Evolutionary conservation across 352 stramenopile species (phyloP).

Genomic region (Pythium rhizo-oryzae): DNA sequence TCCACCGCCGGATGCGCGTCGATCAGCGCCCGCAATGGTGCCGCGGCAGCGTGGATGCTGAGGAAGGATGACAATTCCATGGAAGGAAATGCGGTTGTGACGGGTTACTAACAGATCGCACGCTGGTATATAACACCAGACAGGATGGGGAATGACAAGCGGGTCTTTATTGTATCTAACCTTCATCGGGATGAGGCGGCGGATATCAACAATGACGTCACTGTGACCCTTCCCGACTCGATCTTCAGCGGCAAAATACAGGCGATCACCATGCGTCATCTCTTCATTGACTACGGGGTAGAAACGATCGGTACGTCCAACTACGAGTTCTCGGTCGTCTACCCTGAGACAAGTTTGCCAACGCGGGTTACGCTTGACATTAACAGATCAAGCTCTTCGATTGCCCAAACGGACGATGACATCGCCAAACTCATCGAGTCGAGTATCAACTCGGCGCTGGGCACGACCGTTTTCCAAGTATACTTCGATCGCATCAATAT

Average conservation of each 20-base stretch:
- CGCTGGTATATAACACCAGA: no score
- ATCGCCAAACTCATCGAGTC: background rate
- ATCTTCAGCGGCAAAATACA: conserved; percentile 6
- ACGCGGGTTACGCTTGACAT: background rate
- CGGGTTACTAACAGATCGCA: no score
- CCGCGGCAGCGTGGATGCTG: no score
- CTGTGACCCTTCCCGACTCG: background rate
- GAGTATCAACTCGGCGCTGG: conserved; percentile 7
- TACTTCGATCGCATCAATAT: conserved; percentile 5
- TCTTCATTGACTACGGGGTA: background rate
- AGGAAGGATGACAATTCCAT: no score
- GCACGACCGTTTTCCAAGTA: conserved; percentile 6
- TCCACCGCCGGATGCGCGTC: no score
- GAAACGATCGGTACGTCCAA: conserved; percentile 3
- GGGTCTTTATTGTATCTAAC: conserved; percentile 11
- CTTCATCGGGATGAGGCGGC: background rate
- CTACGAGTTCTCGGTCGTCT: conserved; percentile 2
- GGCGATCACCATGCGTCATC: background rate
- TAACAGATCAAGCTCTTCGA: background rate
- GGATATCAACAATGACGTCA: conserved; percentile 8
- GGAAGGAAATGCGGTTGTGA: no score
- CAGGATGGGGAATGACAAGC: no score
- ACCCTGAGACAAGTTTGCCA: background rate
- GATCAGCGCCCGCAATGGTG: no score
- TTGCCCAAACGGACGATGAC: background rate